A percentile compares a stretch with the other conserved stretches of the same genome.
Conservation (phyloP, 2,329 filamentous ascomycete genomes). For the Endocalyx cinctus region DNA sequence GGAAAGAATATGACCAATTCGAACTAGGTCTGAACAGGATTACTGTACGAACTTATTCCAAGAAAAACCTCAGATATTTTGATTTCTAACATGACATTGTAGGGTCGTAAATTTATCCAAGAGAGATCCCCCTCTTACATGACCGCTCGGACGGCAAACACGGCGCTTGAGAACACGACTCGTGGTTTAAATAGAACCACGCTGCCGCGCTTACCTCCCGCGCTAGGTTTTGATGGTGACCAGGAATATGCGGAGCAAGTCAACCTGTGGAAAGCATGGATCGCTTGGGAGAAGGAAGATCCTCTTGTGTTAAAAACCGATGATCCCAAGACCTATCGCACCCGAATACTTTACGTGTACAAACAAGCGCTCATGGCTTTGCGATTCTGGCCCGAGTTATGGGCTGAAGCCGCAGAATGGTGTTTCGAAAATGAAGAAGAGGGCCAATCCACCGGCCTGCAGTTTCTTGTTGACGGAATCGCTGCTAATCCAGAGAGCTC, state of each 20-base stretch:
- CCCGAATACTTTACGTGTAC: conserved; percentile 83
- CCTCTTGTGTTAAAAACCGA: conserved; percentile 81
- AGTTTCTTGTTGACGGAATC: conserved; percentile 78
- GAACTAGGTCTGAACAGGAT: conserved; percentile 92
- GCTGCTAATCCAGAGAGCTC: conserved; percentile 91
- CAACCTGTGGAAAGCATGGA: conserved; percentile 88
- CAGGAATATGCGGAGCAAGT: conserved; percentile 81
- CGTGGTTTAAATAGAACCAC: conserved; percentile 71
- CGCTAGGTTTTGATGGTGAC: conserved; percentile 80
- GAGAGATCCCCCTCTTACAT: conserved; percentile 92
- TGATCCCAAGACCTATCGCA: conserved; percentile 68
- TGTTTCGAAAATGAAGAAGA: conserved; percentile 77
- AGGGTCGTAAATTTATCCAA: conserved; percentile 92
- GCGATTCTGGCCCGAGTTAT: conserved; percentile 91
- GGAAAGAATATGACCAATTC: conserved; percentile 98
- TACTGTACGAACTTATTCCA: conserved; percentile 59
- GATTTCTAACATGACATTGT: conserved; percentile 14
- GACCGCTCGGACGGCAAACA: conserved; percentile 88
- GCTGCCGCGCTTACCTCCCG: conserved; percentile 75
- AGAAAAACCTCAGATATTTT: conserved; percentile 1
- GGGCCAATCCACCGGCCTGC: conserved; percentile 57
- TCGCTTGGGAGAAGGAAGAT: conserved; percentile 92
- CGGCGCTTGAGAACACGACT: conserved; percentile 84
- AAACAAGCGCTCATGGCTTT: conserved; percentile 91
- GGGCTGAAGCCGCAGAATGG: conserved; percentile 93